Evolutionary conservation across 2,329 filamentous ascomycete species (phyloP), one percentile per base, ranked within the genome.

Genomic region (Colletotrichum tropicale): DNA sequence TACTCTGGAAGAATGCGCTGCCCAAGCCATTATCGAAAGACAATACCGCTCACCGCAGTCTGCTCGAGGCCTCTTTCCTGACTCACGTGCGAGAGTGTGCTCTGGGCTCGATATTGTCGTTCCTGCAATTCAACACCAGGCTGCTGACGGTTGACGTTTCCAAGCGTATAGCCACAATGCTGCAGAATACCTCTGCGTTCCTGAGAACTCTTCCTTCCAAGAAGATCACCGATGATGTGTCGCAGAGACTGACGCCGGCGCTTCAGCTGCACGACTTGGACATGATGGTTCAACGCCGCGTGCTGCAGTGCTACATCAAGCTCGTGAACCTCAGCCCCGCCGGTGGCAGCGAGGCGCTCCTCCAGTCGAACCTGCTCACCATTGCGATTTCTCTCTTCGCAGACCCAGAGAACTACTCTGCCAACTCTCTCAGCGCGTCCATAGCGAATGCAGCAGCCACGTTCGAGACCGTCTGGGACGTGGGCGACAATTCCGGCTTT

Each of bases 1-100:
- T 99, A 10, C 88, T 99, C 8, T 99, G 97, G 97, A 98, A 98
- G 85, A 99, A 98, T 84, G 96, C 97, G 1, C 89, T 99, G 13
- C 96, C 98, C 1, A 98, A 98, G 81, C 96, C 98, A 8, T 86
- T 98, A n/a, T 93, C 95, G 38, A 98, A 96, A 83, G 96, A 98
- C 79, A 98, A 97, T 79, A 95, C 95, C 66, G 92, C 94, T 1
- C 93, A 96, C 77, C 92, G 96, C 69, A 96, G 94, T 77, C 90
- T 95, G 66, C 88, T 98, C 9, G 98, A 99, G 83, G 93, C 96
- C 5, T 98, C 95, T 48, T 99, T 98, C 81, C 88, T 99, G 18
- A 94, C 96, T 0, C 97, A 99, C 83, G 96, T 99, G 21, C 91
- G 97, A 80, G 97, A 99, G 85, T 98, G 96, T 82, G 96, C 97